Evolutionary conservation across 2,329 filamentous ascomycete species (phyloP).

Genomic region (Talaromyces atroroseus): DNA sequence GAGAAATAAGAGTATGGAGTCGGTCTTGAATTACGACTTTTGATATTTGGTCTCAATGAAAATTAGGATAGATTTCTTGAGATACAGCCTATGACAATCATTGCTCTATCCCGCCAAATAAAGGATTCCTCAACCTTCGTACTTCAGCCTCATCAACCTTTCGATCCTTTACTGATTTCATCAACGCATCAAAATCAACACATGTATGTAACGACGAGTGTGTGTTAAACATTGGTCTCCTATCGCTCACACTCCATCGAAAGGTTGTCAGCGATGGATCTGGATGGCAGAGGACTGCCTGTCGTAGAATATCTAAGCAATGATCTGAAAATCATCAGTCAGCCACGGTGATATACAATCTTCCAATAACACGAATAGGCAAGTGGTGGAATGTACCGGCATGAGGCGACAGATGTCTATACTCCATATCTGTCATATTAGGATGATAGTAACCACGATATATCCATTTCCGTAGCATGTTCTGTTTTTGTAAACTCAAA

Average conservation of each 20-base stretch:
- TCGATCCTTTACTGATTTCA: neutral
- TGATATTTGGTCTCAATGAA: too few relatives aligned
- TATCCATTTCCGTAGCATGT: neutral
- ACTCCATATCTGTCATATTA: neutral
- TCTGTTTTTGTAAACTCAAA: neutral
- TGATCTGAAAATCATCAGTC: neutral
- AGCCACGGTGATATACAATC: too few relatives aligned
- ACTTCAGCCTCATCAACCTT: neutral
- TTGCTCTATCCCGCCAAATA: neutral
- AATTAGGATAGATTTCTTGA: too few relatives aligned
- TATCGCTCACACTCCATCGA: neutral
- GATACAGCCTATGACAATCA: neutral
- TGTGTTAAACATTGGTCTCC: neutral
- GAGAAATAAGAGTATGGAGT: neutral
- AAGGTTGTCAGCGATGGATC: neutral
- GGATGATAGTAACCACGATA: neutral
- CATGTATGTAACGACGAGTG: neutral
- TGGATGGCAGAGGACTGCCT: neutral
- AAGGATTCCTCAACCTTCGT: neutral
- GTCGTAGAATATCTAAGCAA: neutral
- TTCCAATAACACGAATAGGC: too few relatives aligned
- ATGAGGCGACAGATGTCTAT: neutral
- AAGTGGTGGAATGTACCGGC: neutral
- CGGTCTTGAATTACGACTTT: too few relatives aligned
- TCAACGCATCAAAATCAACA: neutral